Evolutionary conservation across 2,329 filamentous ascomycete genomes (phyloP), one percentile per base, ranked within the genome.

Genomic region (Thermoascus crustaceus): DNA sequence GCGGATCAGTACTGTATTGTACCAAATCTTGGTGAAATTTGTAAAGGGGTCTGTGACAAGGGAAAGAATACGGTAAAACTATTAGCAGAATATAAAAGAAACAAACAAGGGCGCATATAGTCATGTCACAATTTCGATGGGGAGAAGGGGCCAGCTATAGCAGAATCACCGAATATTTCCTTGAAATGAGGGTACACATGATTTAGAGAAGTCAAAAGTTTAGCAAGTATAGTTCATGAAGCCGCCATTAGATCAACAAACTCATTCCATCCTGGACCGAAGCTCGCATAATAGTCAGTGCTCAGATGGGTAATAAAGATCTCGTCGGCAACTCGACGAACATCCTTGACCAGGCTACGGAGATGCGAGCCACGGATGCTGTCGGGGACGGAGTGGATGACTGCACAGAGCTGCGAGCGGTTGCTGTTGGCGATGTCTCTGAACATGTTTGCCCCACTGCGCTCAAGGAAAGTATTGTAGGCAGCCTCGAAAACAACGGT

Each of bases 401-500:
- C 49, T 4, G 48, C 57, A 22, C 54, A 58, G 2, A 62, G 44
- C 32, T 55, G 46, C 14, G 50, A 40, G 17, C 61, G 53, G 35
- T 54, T 47, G 38, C 47, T 51, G 21, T 53, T 43, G n/a, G 53
- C 39, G 34, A 64, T 57, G 5, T 38, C 46, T 30, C 42, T 40
- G 39, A 64, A 59, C 11, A 55, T 37, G 14, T 55, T 55, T 18
- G 52, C 50, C 7, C 55, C 47, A 16, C 52, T 39, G 14, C 57
- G 48, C 23, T 55, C 47, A 23, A 57, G 49, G 47, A 63, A 66
- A 13, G 54, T 61, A 13, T 48, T 45, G 40, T 63, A 66, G 8
- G 57, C 54, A 30, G 50, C 60, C 51, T 71, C 67, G 35, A 71
- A 69, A 9, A 66, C 61, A 19, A 68, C 62, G 4, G 66, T 60